Evolutionary conservation across 192 early-diverging fungal genomes (phyloP), one percentile per base, ranked within the genome.

Genomic region (Gonapodya prolifera): DNA sequence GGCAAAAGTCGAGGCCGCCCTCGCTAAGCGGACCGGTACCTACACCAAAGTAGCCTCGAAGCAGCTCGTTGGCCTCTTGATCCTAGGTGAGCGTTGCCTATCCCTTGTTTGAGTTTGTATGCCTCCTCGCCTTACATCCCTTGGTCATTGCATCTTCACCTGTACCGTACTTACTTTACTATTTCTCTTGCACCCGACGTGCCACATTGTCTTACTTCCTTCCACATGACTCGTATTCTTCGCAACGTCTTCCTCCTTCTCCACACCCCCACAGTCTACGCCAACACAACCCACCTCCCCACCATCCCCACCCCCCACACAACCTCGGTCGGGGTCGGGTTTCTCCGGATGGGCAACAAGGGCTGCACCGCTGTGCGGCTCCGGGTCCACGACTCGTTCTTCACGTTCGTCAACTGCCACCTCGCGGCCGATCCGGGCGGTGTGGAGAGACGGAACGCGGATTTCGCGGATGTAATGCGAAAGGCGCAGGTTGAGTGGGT

Each of bases 281-380:
- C 45, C 8, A 8, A 61, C 8, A 61, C 8, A 61, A 23, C 45
- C 23, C 8, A 61, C 23, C 33, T 69, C 0, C 76, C 81, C 2
- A 75, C 84, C 31, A 84, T 98, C 34, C 82, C 78, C 35, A 92
- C 92, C 34, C 83, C 97, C 0, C 80, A 87, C 35, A 82, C 89
- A 0, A 86, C 89, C 31, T 91, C 86, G 75, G 88, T 91, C 32
- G 95, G 93, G 1, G 92, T 93, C 16, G 97, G 97, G 0, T 84
- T 95, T 35, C 91, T 94, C 90, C 91, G 92, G 13, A 80, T 94
- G 61, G 97, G 96, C 35, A 99, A 99, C 83, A 99, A 99, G 85
- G 97, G 97, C 29, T 94, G 91, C 0, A 92, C 95, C 2, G 91
- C 91, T 0, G 88, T 96, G 35, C 86, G 96, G 29, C 81, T 98